Evolutionary conservation across 345 rosid species (phyloP).

Genomic region (Cochlearia excelsa): DNA sequence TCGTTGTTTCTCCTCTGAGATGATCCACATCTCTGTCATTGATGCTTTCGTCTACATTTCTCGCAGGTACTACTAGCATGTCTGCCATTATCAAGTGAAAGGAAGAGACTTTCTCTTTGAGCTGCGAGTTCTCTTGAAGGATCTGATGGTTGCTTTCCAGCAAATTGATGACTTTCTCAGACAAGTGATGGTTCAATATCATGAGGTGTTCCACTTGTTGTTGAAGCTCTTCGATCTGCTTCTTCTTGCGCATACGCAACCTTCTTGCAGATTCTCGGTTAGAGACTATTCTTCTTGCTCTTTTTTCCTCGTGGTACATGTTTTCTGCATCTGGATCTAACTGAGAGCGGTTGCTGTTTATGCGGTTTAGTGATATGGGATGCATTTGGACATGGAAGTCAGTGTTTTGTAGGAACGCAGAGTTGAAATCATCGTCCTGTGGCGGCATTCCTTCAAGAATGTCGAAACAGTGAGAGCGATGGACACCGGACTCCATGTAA

Average conservation of each 20-base stretch:
- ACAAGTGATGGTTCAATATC: constrained; percentile 52
- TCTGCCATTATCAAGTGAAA: constrained; percentile 56
- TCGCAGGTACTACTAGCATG: constrained; percentile 48
- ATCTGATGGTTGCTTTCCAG: constrained; percentile 66
- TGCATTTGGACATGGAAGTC: constrained; percentile 34
- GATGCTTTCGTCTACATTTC: constrained; percentile 36
- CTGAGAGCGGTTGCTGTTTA: constrained; percentile 24
- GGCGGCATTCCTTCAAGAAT: constrained; percentile 30
- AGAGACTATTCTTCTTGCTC: constrained; percentile 64
- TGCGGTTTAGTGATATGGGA: constrained; percentile 36
- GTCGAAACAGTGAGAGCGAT: constrained; percentile 35
- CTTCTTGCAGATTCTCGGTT: constrained; percentile 77
- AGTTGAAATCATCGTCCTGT: constrained; percentile 40
- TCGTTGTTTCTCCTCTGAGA: constrained; percentile 42
- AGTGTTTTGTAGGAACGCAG: constrained; percentile 29
- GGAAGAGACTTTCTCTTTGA: constrained; percentile 61
- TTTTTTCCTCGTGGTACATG: constrained; percentile 30
- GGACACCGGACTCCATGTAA: constrained; percentile 22
- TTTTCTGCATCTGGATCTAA: constrained; percentile 31
- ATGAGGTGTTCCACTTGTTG: constrained; percentile 59
- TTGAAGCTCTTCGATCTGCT: constrained; percentile 71
- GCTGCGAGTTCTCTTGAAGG: constrained; percentile 68
- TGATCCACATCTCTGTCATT: neutral
- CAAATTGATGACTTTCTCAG: constrained; percentile 60
- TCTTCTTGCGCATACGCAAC: constrained; percentile 70